These are phyloP conservation scores for Chrysosporium keratinophilum DNA, from an alignment of 2,329 filamentous ascomycete genomes.

Conservation along the genomic window DNA sequence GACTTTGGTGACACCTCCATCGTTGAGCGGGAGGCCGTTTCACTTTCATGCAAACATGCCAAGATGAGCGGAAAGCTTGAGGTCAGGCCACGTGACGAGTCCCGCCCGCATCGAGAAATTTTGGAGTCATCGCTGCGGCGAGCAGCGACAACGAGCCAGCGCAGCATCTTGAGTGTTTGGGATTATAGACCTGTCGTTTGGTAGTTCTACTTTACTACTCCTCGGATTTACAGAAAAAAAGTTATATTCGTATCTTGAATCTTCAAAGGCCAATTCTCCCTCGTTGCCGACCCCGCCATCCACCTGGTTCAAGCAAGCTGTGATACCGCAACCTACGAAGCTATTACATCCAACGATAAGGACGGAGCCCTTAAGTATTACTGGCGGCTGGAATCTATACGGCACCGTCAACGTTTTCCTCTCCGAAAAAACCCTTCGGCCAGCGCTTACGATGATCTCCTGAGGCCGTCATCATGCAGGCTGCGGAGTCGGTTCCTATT, in stretches of 20 bases:
- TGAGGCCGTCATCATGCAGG: constrained; percentile 25
- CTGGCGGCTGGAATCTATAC: background rate
- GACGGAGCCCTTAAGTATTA: background rate
- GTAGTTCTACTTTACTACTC: background rate
- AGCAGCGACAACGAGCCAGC: background rate
- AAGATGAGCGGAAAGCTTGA: background rate
- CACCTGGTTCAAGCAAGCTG: background rate
- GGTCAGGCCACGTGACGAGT: background rate
- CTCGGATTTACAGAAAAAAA: background rate
- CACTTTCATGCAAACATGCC: background rate
- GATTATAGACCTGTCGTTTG: background rate
- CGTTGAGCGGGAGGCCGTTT: too few relatives aligned
- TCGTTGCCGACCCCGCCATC: constrained; percentile 9
- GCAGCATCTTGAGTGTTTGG: too few relatives aligned
- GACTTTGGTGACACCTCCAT: too few relatives aligned
- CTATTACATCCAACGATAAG: background rate
- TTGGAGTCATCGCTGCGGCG: background rate
- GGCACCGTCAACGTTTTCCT: background rate
- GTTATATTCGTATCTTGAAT: background rate
- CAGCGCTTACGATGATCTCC: background rate
- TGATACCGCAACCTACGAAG: background rate
- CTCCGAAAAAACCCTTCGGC: background rate
- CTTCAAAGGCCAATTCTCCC: background rate
- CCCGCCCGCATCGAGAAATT: constrained; percentile 2
- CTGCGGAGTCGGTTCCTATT: constrained; percentile 37